Evolutionary conservation across 352 stramenopile genomes (phyloP), one percentile per base, ranked within the genome.

Genomic region (Globisporangium recalcitrans): DNA sequence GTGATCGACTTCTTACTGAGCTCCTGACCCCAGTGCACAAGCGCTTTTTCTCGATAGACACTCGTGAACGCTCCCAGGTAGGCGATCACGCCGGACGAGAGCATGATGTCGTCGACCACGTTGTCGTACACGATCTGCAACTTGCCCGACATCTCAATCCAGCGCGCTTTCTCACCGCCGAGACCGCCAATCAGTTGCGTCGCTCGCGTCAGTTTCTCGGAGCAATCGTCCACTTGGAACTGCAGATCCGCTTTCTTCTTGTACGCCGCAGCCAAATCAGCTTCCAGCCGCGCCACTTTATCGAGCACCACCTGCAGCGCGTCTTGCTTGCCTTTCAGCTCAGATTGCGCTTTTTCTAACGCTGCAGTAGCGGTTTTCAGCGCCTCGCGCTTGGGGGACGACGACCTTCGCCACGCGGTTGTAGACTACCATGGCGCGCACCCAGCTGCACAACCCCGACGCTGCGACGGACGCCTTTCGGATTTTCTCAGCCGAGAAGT

Each of bases 371-470:
- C 96, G 3, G 90, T 78, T 58, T 97, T 95, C 3, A 98, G 71
- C 2, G 92, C 93, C 61, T 95, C 88, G 24, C 90, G 80, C 73
- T 98, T 98, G 0, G 96, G 96, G 0, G 80, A n/a, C 96, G 0
- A 98, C 96, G 3, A 97, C 81, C 48, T 97, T 96, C 0, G 90
- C 88, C 11, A 98, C 93, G 3, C 82, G 77, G 55, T 98, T 91
- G 74, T 98, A 98, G 21, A 98, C 89, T 1, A 98, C 92, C 93
- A 98, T 98, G 4, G 96, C 96, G 58, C 97, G 93, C 5, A 98
- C 95, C 96, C 96, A 98, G 61, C 78, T 95, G 60, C 93, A 98
- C 4, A 98, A 67, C 8, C 94, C 94, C 0, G 93, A 96, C 10
- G 95, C 94, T n/a, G 96, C 96, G 2, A 97, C 81, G 1, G 90